Percentiles rank a stretch among this genome's conserved stretches.
phyloP scores from a whole-genome alignment of 768 basidiomycete genomes.

The Lepiota brunneoincarnata region DNA sequence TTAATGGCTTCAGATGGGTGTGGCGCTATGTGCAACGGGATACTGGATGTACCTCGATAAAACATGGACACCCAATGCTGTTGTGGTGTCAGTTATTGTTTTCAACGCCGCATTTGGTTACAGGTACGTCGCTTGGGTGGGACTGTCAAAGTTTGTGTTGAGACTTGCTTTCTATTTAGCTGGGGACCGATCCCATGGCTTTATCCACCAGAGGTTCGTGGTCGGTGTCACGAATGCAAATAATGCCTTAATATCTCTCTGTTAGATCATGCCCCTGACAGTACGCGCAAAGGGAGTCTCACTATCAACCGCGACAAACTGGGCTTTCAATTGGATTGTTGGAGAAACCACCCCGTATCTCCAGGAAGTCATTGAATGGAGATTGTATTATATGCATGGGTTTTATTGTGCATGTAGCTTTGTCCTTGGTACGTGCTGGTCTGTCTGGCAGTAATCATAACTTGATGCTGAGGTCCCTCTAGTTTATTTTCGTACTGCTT shows the following conservation, averaged over 20 bases:
- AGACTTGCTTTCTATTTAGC: conserved; percentile 25
- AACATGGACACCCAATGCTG: conserved; percentile 74
- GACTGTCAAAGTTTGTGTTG: neutral
- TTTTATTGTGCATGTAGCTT: conserved; percentile 84
- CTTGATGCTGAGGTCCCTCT: neutral
- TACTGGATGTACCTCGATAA: conserved; percentile 90
- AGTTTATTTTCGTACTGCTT: conserved; percentile 71
- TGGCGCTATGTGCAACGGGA: conserved; percentile 71
- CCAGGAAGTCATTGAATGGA: conserved; percentile 84
- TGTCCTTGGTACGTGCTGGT: conserved; percentile 48
- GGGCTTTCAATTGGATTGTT: conserved; percentile 83
- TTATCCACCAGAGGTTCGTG: conserved; percentile 68
- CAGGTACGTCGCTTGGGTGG: conserved; percentile 35
- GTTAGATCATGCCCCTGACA: conserved; percentile 79
- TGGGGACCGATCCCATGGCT: conserved; percentile 86
- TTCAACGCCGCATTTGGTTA: conserved; percentile 93
- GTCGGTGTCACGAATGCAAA: neutral
- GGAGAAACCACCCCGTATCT: conserved; percentile 80
- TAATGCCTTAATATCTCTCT: neutral
- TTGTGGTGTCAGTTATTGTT: conserved; percentile 82
- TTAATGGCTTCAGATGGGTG: conserved; percentile 60
- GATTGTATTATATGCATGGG: conserved; percentile 89
- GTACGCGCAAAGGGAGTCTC: conserved; percentile 90
- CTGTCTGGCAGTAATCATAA: neutral
- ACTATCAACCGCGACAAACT: conserved; percentile 82